A percentile compares a stretch with the other conserved stretches of the same genome.
Conservation (phyloP, 225 moss, liverwort and hornwort species). For the Lunularia cruciata region DNA sequence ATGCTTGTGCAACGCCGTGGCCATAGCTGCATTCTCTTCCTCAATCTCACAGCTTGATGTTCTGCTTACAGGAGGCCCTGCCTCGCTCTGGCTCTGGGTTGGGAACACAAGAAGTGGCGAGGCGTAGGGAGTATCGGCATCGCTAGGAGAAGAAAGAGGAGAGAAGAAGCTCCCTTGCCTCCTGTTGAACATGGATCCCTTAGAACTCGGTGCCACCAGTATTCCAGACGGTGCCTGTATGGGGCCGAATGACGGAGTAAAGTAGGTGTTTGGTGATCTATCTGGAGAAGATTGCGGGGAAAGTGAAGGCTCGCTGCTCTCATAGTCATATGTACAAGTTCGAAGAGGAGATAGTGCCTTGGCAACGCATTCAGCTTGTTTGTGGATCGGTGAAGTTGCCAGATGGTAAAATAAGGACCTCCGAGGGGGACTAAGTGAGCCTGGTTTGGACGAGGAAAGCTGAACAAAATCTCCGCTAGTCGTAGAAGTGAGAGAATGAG, state of each 20-base stretch:
- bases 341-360: constrained; percentile 22
- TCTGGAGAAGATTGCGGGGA: constrained; percentile 30
- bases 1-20: too few relatives aligned
- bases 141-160: constrained; percentile 3
- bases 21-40: background rate
- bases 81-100: background rate
- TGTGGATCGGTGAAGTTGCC: constrained; percentile 25
- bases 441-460: background rate
- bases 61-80: background rate
- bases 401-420: constrained; percentile 22
- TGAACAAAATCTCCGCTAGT: background rate
- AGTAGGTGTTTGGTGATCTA: constrained; percentile 5
- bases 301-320: constrained; percentile 36
- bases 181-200: background rate
- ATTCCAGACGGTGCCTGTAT: background rate
- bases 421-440: constrained; percentile 28
- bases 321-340: constrained; percentile 35
- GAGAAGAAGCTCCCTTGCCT: background rate
- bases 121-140: background rate
- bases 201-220: constrained; percentile 5
- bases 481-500: background rate
- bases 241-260: constrained; percentile 9
- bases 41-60: constrained; percentile 14
- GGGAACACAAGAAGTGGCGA: constrained; percentile 14
- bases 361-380: constrained; percentile 18